Conservation (phyloP, 139 green algal species). For the Coelastrella sp. region DNA sequence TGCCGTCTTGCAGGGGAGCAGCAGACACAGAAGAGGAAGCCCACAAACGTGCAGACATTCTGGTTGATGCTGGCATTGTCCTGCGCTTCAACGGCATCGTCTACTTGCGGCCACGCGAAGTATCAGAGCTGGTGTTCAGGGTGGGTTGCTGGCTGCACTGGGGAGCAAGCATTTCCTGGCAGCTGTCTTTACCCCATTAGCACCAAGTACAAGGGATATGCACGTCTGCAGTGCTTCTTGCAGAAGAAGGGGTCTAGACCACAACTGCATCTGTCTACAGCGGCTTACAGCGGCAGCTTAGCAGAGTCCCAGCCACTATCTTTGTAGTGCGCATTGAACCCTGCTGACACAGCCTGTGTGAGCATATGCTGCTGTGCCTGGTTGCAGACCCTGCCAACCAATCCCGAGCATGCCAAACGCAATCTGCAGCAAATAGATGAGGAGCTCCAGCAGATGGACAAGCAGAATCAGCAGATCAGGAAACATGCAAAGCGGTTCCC, state of each 20-base stretch:
- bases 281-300: too few relatives aligned
- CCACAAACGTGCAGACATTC: conserved; percentile 11
- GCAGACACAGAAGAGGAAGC: conserved; percentile 49
- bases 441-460: conserved; percentile 46
- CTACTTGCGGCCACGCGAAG: conserved; percentile 49
- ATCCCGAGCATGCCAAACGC: conserved; percentile 6
- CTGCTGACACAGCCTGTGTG: neutral
- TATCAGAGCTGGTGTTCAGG: conserved; percentile 50
- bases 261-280: too few relatives aligned
- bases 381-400: conserved; percentile 28
- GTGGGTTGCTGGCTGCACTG: neutral
- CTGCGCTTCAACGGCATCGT: conserved; percentile 51
- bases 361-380: neutral
- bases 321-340: neutral
- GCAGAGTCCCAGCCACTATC: neutral
- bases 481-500: conserved; percentile 22
- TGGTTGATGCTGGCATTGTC: conserved; percentile 48
- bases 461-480: conserved; percentile 24
- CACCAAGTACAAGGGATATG: too few relatives aligned
- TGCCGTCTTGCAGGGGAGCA: conserved; percentile 15
- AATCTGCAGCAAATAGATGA: conserved; percentile 24
- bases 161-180: neutral
- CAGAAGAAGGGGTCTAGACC: too few relatives aligned
- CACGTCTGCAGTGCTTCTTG: too few relatives aligned
- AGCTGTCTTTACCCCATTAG: neutral